Conservation (phyloP, 2,329 filamentous ascomycete species). For the Microcyclospora pomicola region DNA sequence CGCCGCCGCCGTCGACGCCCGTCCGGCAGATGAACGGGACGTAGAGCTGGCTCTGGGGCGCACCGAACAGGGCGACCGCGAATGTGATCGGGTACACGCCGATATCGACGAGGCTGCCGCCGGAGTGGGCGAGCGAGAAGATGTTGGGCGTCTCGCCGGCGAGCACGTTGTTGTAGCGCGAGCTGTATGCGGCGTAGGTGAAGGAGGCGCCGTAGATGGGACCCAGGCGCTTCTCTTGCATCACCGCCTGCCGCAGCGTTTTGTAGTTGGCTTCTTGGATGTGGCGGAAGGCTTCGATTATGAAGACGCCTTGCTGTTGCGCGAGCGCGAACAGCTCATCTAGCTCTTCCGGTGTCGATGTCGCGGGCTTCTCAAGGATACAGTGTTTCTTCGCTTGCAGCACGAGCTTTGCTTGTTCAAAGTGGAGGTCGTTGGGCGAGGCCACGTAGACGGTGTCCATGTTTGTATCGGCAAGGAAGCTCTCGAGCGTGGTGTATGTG, state of each 20-base stretch:
- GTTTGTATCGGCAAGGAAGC: slow-evolving; percentile 25
- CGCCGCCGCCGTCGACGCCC: slow-evolving; percentile 34
- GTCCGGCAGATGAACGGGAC: slow-evolving; percentile 30
- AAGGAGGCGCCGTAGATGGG: slow-evolving; percentile 32
- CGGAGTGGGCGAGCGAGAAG: slow-evolving; percentile 34
- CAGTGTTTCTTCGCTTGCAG: slow-evolving; percentile 34
- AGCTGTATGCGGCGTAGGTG: slow-evolving; percentile 32
- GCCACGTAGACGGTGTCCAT: slow-evolving; percentile 36
- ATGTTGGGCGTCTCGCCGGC: slow-evolving; percentile 34
- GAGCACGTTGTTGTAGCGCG: slow-evolving; percentile 34
- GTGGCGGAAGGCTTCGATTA: slow-evolving; percentile 37
- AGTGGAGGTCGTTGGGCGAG: slow-evolving; percentile 35
- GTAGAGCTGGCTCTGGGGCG: slow-evolving; percentile 28
- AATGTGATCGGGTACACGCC: slow-evolving; percentile 36
- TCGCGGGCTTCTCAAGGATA: slow-evolving; percentile 37
- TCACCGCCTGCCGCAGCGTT: slow-evolving; percentile 23
- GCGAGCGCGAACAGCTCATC: slow-evolving; percentile 30
- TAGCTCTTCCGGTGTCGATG: slow-evolving; percentile 29
- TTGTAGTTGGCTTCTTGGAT: slow-evolving; percentile 38
- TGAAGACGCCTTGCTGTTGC: slow-evolving; percentile 26
- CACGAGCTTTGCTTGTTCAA: slow-evolving; percentile 30
- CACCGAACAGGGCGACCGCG: slow-evolving; percentile 35
- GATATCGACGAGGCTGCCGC: slow-evolving; percentile 35
- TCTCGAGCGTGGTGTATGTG: slow-evolving; percentile 27
- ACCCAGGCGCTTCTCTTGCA: slow-evolving; percentile 27